Conservation (phyloP, 139 green algal genomes). For the Coccomyxa sp. region DNA sequence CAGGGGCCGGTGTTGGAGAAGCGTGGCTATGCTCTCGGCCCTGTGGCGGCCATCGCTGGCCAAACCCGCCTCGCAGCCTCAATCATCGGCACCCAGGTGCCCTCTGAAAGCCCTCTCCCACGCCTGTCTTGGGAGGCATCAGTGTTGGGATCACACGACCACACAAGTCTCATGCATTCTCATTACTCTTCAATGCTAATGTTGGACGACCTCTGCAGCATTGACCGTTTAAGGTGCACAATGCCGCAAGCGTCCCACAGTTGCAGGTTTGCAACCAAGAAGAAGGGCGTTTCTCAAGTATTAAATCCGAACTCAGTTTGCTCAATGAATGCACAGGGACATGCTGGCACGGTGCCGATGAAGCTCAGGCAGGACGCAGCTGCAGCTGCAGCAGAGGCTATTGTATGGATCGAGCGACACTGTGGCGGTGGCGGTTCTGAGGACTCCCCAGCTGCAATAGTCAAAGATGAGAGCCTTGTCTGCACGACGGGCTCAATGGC, state of each 20-base stretch:
- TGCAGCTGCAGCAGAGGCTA: slow-evolving; percentile 60
- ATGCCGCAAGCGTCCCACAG: background rate
- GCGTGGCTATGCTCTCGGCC: slow-evolving; percentile 48
- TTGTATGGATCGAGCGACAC: slow-evolving; percentile 56
- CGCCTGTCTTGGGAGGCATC: no score
- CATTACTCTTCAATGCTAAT: background rate
- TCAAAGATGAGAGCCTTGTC: slow-evolving; percentile 53
- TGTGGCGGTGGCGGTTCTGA: background rate
- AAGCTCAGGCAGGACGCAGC: slow-evolving; percentile 63
- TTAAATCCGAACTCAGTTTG: no score
- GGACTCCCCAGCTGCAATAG: background rate
- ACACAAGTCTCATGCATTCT: background rate
- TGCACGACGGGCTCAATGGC: slow-evolving; percentile 84
- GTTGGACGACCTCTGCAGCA: background rate
- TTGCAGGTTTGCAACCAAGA: background rate
- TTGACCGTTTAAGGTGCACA: background rate
- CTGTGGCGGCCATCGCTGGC: slow-evolving; percentile 81
- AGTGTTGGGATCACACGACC: background rate
- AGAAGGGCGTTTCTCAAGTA: background rate
- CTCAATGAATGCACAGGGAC: no score
- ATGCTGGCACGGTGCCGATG: slow-evolving; percentile 93
- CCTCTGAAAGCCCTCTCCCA: no score
- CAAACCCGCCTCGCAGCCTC: slow-evolving; percentile 67
- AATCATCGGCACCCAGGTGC: slow-evolving; percentile 59
- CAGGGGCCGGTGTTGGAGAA: slow-evolving; percentile 85